Percentiles rank a stretch among this genome's conserved stretches.
Conservation (phyloP, 1,139 yeast species). For the Protomyces inundatus region DNA sequence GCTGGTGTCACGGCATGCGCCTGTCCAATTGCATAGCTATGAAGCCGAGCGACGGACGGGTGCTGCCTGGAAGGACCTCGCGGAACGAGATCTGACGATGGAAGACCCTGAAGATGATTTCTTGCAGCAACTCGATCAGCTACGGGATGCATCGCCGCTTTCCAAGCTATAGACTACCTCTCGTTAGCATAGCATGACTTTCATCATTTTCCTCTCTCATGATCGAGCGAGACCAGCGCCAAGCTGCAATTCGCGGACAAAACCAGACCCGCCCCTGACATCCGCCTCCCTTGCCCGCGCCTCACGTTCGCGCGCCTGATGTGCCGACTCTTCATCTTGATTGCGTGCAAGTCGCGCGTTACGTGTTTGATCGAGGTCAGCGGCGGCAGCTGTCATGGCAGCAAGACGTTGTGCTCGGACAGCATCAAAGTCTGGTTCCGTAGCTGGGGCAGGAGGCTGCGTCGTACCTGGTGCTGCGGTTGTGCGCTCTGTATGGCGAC, state of each 20-base stretch:
- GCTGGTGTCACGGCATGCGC: neutral
- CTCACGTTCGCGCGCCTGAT: neutral
- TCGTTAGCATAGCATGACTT: neutral
- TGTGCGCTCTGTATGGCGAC: neutral
- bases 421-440: neutral
- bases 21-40: neutral
- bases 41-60: neutral
- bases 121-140: neutral
- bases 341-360: conserved; percentile 1
- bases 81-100: neutral
- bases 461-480: neutral
- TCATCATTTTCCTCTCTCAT: neutral
- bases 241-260: conserved; percentile 14
- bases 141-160: neutral
- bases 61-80: neutral
- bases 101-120: neutral
- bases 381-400: conserved; percentile 22
- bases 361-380: conserved; percentile 16
- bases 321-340: conserved; percentile 1
- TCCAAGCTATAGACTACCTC: neutral
- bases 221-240: conserved; percentile 8
- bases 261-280: neutral
- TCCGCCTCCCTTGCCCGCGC: conserved; percentile 3
- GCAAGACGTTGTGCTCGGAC: conserved; percentile 11
- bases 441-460: neutral